These are phyloP conservation scores for Ensete glaucum DNA, from an alignment of 176 grass and related monocot genomes.

Conservation along the genomic window DNA sequence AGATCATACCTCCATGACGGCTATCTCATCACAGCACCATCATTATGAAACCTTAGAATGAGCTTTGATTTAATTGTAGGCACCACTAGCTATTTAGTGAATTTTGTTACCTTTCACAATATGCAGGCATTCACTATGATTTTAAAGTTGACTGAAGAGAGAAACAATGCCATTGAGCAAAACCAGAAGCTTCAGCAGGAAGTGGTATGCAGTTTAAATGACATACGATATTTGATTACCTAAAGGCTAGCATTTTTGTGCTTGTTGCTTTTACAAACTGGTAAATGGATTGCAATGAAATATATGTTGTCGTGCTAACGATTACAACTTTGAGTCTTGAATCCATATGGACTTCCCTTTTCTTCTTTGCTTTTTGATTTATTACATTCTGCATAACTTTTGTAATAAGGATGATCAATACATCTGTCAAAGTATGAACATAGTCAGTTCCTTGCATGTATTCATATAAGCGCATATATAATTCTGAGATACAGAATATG, in stretches of 20 bases:
- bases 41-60: background rate
- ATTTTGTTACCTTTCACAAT: background rate
- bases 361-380: too few species aligned
- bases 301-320: background rate
- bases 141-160: constrained; percentile 79
- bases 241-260: too few species aligned
- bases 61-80: background rate
- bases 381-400: too few species aligned
- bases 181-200: constrained; percentile 88
- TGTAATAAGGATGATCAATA: too few species aligned
- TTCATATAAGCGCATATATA: background rate
- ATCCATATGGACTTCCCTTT: too few species aligned
- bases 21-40: background rate
- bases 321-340: too few species aligned
- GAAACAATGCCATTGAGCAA: constrained; percentile 61
- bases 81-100: too few species aligned
- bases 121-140: constrained; percentile 46
- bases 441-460: background rate
- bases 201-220: constrained; percentile 43
- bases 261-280: background rate
- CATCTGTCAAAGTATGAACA: too few species aligned
- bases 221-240: background rate
- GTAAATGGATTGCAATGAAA: background rate
- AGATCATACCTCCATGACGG: too few species aligned
- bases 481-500: too few species aligned